Conservation (phyloP, 345 rosid species). For the Citrus australasica region DNA sequence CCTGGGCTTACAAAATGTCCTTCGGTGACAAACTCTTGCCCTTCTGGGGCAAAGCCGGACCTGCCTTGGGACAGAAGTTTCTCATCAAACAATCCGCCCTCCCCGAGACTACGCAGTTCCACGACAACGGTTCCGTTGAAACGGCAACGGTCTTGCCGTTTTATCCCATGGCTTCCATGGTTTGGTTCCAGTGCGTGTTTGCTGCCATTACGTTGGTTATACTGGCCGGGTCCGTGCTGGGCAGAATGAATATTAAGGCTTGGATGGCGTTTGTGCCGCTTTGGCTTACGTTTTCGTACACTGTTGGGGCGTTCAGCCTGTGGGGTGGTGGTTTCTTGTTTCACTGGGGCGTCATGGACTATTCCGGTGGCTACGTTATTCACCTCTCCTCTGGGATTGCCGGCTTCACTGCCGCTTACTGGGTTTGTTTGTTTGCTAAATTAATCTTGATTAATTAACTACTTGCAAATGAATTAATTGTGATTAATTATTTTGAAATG, state of each 20-base stretch:
- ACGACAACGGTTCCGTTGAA: constrained; percentile 9
- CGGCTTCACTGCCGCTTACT: constrained; percentile 38
- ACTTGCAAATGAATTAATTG: not conserved
- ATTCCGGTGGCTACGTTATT: constrained; percentile 50
- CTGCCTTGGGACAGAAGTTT: constrained; percentile 48
- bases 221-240: constrained; percentile 43
- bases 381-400: constrained; percentile 51
- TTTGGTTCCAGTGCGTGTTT: constrained; percentile 49
- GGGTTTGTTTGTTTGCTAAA: constrained; percentile 21
- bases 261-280: constrained; percentile 57
- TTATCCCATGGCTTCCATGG: constrained; percentile 50
- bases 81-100: constrained; percentile 31
- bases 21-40: constrained; percentile 44
- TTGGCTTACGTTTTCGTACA: constrained; percentile 44
- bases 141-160: constrained; percentile 20
- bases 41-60: constrained; percentile 50
- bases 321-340: constrained; percentile 58
- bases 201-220: constrained; percentile 38
- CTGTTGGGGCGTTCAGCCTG: constrained; percentile 45
- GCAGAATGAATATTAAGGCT: constrained; percentile 43
- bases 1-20: constrained; percentile 52
- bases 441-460: too few species aligned
- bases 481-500: not conserved
- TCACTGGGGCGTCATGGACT: constrained; percentile 56
- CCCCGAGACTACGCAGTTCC: constrained; percentile 26